Base-by-base conservation (phyloP, 2,329 filamentous ascomycete genomes). In the Diaporthe ilicicola region DNA sequence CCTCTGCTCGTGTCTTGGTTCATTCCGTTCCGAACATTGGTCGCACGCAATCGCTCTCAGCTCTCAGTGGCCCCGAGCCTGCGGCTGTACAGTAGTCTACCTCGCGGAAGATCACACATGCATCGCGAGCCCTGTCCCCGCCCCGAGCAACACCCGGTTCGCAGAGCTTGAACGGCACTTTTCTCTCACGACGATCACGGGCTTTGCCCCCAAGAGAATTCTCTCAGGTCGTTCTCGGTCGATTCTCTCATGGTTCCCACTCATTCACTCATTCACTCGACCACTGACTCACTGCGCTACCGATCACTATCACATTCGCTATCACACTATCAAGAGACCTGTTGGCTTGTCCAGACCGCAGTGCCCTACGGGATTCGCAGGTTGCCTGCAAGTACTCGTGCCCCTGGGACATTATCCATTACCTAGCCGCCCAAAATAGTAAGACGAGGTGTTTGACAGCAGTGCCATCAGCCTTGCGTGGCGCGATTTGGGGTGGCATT, bases 391-490 rank as follows among this genome's bases (percentile, higher is more conserved):
- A 51, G 29, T 39, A 50, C 13, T 55, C 24, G 9, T 50, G 48
- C 46, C 19, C 12, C 34, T 39, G 59, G 66, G 50, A 66, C 59
- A 72, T 72, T 72, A 48, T 19, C 56, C 42, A 34, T 55, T 44
- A 27, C 39, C 62, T 67, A 53, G 53, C 29, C 46, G 53, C 56
- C 44, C 61, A 39, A 53, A 72, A 66, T 70, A 55, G 51, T 54
- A 66, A 53, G 46, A 55, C 29, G 37, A 56, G 59, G 48, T 64
- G 39, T 54, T 66, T 70, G 68, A 66, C 68, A 66, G 68, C 34
- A 66, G 56, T 65, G 67, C 50, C 67, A 64, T 64, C 59, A 65
- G 56, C 66, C 56, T 65, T 69, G 34, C 37, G 53, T 54, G 56
- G 48, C 39, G 34, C 61, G 61, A 67, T 65, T 70, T 55, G 54